Percentiles rank a stretch among this genome's conserved stretches.
Conservation (phyloP, 2,329 filamentous ascomycete species). For the Colletotrichum paranaense region DNA sequence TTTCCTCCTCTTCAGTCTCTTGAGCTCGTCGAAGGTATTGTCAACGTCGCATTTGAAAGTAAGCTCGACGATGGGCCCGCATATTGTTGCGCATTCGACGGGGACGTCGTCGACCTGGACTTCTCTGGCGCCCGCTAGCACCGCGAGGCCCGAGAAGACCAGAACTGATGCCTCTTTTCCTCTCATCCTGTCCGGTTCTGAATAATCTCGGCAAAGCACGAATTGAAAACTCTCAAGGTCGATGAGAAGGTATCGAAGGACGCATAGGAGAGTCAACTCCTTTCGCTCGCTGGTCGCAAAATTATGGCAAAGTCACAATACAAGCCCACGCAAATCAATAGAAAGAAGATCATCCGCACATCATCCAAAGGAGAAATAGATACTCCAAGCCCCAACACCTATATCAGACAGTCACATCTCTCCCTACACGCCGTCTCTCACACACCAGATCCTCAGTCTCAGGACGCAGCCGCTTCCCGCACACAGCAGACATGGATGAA, state of each 20-base stretch:
- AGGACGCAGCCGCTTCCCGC: background rate
- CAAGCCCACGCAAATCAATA: background rate
- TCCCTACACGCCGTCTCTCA: background rate
- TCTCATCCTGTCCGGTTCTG: slow-evolving; percentile 38
- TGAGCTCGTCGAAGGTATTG: slow-evolving; percentile 36
- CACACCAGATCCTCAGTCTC: background rate
- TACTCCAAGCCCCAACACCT: background rate
- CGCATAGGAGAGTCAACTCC: background rate
- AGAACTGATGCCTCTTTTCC: slow-evolving; percentile 41
- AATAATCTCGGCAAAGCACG: no score
- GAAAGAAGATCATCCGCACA: slow-evolving; percentile 11
- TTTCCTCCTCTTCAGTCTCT: slow-evolving; percentile 43
- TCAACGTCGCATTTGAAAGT: slow-evolving; percentile 48
- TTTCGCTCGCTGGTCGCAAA: background rate
- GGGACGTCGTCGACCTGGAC: slow-evolving; percentile 51
- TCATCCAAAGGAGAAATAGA: slow-evolving; percentile 7
- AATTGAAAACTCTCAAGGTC: no score
- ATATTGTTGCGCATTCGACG: slow-evolving; percentile 52
- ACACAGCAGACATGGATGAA: slow-evolving; percentile 16
- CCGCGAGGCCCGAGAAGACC: slow-evolving; percentile 44
- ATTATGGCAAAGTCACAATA: background rate
- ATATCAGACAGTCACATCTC: slow-evolving; percentile 19
- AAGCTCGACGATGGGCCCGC: slow-evolving; percentile 56
- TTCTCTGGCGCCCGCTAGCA: slow-evolving; percentile 43
- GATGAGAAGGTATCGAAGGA: background rate